These are phyloP conservation scores for Dioscorea cayenensis DNA, from an alignment of 116 monocot species.

Conservation along the genomic window DNA sequence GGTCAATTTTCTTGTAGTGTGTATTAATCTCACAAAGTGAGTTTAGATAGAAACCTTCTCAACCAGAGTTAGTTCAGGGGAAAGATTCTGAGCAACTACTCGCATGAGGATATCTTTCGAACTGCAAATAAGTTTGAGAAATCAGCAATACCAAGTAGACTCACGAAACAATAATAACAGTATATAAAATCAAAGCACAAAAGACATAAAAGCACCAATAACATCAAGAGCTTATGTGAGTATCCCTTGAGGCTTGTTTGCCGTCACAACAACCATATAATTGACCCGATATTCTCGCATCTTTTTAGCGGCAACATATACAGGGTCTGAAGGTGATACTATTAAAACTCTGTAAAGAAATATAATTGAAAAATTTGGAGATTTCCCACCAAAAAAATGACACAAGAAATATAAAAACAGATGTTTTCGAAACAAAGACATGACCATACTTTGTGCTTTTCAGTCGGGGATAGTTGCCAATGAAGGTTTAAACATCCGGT, in stretches of 20 bases:
- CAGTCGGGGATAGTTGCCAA: constrained; percentile 91
- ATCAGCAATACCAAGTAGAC: constrained; percentile 2
- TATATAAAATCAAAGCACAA: not conserved
- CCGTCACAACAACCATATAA: constrained; percentile 59
- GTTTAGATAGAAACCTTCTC: constrained; percentile 61
- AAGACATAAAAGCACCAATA: constrained; percentile 2
- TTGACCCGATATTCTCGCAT: constrained; percentile 84
- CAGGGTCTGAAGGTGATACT: constrained; percentile 85
- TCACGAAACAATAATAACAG: not conserved
- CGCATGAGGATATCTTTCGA: constrained; percentile 97
- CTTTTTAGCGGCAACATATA: constrained; percentile 74
- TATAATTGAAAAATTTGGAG: not conserved
- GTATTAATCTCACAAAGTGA: constrained; percentile 1
- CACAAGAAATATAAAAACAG: no score
- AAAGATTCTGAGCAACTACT: constrained; percentile 89
- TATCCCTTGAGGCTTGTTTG: constrained; percentile 77
- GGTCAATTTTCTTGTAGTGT: no score
- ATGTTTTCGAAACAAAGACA: not conserved
- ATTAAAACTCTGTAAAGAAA: constrained; percentile 56
- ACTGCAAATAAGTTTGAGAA: constrained; percentile 30
- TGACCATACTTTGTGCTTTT: constrained; percentile 66
- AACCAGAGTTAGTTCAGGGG: constrained; percentile 87
- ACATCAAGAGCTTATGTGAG: constrained; percentile 52
- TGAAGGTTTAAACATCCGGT: constrained; percentile 90
- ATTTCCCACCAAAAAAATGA: not conserved